A percentile compares a stretch with the other conserved stretches of the same genome.
phyloP scores from a whole-genome alignment of 2,329 filamentous ascomycete genomes.

The Cordyceps farinosa region DNA sequence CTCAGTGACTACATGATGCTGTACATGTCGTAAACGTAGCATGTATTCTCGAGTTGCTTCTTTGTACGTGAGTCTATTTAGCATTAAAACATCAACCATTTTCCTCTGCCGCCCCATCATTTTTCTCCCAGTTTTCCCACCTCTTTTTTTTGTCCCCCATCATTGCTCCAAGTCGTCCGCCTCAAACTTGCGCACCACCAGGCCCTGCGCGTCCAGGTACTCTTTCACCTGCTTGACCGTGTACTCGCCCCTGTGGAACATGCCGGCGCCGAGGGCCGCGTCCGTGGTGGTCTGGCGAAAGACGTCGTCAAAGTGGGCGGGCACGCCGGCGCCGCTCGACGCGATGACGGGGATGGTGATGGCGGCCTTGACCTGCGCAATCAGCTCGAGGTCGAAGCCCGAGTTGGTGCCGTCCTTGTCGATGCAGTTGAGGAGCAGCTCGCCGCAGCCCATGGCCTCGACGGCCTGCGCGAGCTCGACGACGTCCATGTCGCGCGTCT shows the following conservation, averaged over 20 bases:
- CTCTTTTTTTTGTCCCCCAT: conserved; percentile 2
- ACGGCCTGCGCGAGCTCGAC: conserved; percentile 83
- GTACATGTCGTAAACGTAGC: neutral
- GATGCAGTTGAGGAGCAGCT: conserved; percentile 95
- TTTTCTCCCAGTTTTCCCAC: conserved; percentile 10
- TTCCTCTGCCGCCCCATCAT: neutral
- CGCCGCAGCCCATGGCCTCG: conserved; percentile 91
- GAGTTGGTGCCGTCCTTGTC: conserved; percentile 93
- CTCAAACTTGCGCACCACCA: conserved; percentile 79
- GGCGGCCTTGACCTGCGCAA: conserved; percentile 80
- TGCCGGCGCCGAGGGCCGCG: conserved; percentile 90
- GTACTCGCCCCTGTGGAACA: conserved; percentile 96
- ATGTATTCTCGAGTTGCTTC: neutral
- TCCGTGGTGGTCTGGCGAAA: conserved; percentile 83
- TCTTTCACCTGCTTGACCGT: conserved; percentile 94
- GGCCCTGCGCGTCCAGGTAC: conserved; percentile 64
- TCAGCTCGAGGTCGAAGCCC: conserved; percentile 91
- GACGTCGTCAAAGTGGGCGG: conserved; percentile 84
- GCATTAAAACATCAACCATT: neutral
- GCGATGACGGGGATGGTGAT: conserved; percentile 93
- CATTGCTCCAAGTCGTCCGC: conserved; percentile 51
- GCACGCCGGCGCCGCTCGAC: conserved; percentile 85
- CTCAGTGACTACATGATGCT: neutral
- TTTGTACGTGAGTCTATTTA: conserved; percentile 8
- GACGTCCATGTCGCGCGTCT: conserved; percentile 91